phyloP scores from a whole-genome alignment of 2,329 filamentous ascomycete species.

The Penicillium sp. region DNA sequence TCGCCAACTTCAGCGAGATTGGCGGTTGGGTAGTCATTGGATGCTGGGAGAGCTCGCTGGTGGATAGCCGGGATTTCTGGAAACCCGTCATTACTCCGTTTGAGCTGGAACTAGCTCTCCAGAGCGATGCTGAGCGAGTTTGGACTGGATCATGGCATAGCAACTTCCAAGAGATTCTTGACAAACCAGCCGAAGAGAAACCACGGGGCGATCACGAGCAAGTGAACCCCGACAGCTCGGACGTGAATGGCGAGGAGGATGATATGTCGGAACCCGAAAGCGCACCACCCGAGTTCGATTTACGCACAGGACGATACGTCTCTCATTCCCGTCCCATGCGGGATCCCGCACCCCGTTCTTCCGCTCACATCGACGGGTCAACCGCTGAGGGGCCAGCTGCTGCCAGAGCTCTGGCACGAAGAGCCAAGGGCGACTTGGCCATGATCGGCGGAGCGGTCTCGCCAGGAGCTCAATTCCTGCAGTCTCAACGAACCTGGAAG shows the following conservation, averaged over 20 bases:
- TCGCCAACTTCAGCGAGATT: constrained; percentile 93
- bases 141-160: constrained; percentile 89
- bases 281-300: constrained; percentile 79
- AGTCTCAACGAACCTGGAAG: constrained; percentile 80
- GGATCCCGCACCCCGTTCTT: constrained; percentile 30
- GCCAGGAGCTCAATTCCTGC: constrained; percentile 81
- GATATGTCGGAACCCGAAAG: constrained; percentile 66
- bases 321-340: constrained; percentile 58
- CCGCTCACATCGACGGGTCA: constrained; percentile 20
- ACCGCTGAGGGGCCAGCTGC: constrained; percentile 22
- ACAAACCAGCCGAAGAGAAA: constrained; percentile 22
- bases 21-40: constrained; percentile 96
- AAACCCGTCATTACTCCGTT: constrained; percentile 90
- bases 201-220: constrained; percentile 20
- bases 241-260: constrained; percentile 37
- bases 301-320: constrained; percentile 78
- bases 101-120: constrained; percentile 73
- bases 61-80: constrained; percentile 86
- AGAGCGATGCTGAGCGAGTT: constrained; percentile 66
- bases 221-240: constrained; percentile 20
- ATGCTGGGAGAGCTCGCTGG: constrained; percentile 92
- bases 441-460: constrained; percentile 81
- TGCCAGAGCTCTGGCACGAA: constrained; percentile 54
- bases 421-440: constrained; percentile 64
- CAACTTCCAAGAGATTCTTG: constrained; percentile 67